These are phyloP conservation scores for Euclidium syriacum DNA, from an alignment of 345 rosid species.

Conservation along the genomic window DNA sequence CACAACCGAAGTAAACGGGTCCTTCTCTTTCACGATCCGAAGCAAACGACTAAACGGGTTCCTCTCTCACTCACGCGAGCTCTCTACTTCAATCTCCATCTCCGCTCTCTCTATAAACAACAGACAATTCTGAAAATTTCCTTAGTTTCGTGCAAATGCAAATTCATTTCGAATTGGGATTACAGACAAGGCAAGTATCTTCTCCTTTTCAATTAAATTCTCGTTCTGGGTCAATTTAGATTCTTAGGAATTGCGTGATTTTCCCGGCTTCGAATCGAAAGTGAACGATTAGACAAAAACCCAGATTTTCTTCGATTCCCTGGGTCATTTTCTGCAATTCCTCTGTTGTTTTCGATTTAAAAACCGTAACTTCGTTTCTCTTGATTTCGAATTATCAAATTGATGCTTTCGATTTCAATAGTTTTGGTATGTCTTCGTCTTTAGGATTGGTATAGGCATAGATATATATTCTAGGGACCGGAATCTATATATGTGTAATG, in stretches of 20 bases:
- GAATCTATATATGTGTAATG: neutral
- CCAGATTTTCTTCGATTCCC: neutral
- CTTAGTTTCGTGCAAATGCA: slow-evolving; percentile 17
- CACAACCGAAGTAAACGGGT: slow-evolving; percentile 23
- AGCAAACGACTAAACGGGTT: too few relatives aligned
- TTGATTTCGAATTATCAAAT: neutral
- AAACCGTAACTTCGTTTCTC: neutral
- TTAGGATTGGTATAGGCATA: neutral
- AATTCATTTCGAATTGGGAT: slow-evolving; percentile 16
- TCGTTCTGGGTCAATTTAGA: neutral
- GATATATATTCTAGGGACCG: neutral
- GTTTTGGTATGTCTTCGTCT: neutral
- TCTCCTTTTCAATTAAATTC: neutral
- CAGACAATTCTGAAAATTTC: neutral
- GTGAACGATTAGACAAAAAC: neutral
- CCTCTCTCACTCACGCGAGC: neutral
- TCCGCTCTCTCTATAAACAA: slow-evolving; percentile 1
- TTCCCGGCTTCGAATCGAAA: neutral
- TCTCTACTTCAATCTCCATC: neutral
- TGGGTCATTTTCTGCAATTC: neutral
- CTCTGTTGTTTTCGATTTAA: neutral
- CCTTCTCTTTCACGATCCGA: too few relatives aligned
- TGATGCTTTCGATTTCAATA: neutral
- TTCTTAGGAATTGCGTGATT: neutral
- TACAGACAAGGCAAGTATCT: slow-evolving; percentile 32